These are phyloP conservation scores for Paecilomyces dactylethromorphus DNA, from an alignment of 2,329 filamentous ascomycete genomes.

Conservation along the genomic window DNA sequence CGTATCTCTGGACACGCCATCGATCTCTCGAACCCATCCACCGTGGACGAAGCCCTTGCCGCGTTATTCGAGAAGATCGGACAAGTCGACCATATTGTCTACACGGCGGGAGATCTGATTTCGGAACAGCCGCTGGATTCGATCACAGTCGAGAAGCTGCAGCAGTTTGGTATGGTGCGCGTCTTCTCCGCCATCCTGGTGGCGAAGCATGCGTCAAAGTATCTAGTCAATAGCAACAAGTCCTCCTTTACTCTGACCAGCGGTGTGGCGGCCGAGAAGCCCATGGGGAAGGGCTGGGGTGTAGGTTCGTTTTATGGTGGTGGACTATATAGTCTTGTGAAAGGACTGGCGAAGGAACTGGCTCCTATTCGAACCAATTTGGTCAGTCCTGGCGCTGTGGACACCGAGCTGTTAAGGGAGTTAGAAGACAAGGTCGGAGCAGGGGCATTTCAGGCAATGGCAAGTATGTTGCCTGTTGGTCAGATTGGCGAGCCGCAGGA, in stretches of 20 bases:
- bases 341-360: neutral
- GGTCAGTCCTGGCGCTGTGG: neutral
- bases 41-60: neutral
- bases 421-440: neutral
- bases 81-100: neutral
- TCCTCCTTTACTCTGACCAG: neutral
- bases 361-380: neutral
- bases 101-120: neutral
- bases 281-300: neutral
- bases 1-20: neutral
- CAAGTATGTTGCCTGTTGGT: neutral
- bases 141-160: neutral
- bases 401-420: neutral
- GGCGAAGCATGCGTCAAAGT: neutral
- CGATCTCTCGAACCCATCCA: neutral
- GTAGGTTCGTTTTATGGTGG: neutral
- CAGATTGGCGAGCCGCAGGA: slow-evolving; percentile 32
- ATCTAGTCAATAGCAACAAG: neutral
- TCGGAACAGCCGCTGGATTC: neutral
- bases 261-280: neutral
- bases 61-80: neutral
- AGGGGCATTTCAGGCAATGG: neutral
- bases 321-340: neutral
- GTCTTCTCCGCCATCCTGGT: neutral
- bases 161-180: neutral